Base-by-base conservation (phyloP, 352 stramenopile genomes). In the Globisporangium sylvaticum region DNA sequence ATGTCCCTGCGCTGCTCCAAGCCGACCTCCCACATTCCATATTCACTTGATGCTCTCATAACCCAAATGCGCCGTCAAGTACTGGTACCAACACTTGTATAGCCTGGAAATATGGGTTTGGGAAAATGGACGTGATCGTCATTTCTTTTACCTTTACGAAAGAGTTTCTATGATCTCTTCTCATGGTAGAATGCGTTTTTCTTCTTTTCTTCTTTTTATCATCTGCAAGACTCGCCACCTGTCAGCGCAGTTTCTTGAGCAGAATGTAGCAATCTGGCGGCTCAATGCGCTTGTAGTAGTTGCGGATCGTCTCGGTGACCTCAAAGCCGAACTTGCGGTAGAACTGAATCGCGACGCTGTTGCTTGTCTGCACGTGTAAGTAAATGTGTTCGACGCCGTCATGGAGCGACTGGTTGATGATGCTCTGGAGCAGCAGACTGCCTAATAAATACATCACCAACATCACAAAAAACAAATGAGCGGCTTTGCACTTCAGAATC, bases 231-330 rank as follows among this genome's bases (percentile, higher is more conserved):
- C n/a, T n/a, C n/a, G n/a, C n/a, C n/a, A n/a, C n/a, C n/a, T 44
- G 14, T 44, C 2, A 44, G 5, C 34, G 25, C 25, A 83, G 67
- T 14, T 75, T 66, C 48, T 96, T 97, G 22, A 78, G 82, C 44
- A 98, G 79, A 27, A 98, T 69, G 71, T 95, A 97, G 78, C 94
- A 98, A 81, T 98, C 81, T 0, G 94, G 92, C 15, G 93, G 92
- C 68, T 98, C 87, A 67, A 98, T 97, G 62, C 84, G 79, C 64
- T 96, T 95, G 75, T 98, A 98, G 77, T 98, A 98, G 66, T 98
- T 96, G 65, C 90, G 76, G 50, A 98, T 91, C 48, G 90, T 90
- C 68, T 97, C 84, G 10, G 80, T 89, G 67, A 94, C 84, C 59
- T 89, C 71, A 77, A 98, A 98, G 42, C 87, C 92, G 63, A 90